Evolutionary conservation across 2,329 filamentous ascomycete genomes (phyloP), one percentile per base, ranked within the genome.

Genomic region (Colletotrichum tanaceti): DNA sequence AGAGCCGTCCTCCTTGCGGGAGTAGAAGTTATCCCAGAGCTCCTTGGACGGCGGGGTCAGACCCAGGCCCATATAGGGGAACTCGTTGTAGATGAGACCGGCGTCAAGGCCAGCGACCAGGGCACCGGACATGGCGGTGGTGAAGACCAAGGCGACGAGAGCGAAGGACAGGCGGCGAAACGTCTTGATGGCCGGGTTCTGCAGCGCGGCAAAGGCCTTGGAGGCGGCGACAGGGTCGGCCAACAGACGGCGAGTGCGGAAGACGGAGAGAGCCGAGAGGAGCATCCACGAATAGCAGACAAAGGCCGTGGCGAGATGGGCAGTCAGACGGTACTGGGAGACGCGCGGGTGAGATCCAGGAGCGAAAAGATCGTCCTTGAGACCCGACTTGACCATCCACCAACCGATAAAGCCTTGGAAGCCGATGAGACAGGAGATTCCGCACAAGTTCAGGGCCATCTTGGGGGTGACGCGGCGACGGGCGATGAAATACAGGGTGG

Each of bases 351-450:
- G 93, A 65, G 91, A 92, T 14, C 94, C 96, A 2, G 93, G 91
- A 22, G 93, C 93, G 77, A 99, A 98, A 35, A 99, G 87, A 78
- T 99, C 96, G 77, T 98, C 96, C 78, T 95, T 97, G 71, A 99
- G 85, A 1, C 96, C 96, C 13, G 93, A 97, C 81, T 97, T 97
- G 74, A 99, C 96, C 96, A 99, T 99, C 94, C 96, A 99, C 96
- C 96, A 99, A 63, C 96, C 96, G 72, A 99, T 90, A 75, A 96
- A 88, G 52, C 96, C 96, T 79, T 99, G 96, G 79, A 97, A 96
- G 63, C 93, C 96, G 75, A 99, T 98, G 74, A 98, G 85, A 57
- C 87, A 89, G 50, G 93, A 93, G 71, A 99, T 98, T 14, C 94
- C 95, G 47, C 89, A 82, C 16, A 99, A 85, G 71, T 92, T 91